These are phyloP conservation scores for Diaporthe humulicola DNA, from an alignment of 2,329 filamentous ascomycete genomes.

Conservation along the genomic window DNA sequence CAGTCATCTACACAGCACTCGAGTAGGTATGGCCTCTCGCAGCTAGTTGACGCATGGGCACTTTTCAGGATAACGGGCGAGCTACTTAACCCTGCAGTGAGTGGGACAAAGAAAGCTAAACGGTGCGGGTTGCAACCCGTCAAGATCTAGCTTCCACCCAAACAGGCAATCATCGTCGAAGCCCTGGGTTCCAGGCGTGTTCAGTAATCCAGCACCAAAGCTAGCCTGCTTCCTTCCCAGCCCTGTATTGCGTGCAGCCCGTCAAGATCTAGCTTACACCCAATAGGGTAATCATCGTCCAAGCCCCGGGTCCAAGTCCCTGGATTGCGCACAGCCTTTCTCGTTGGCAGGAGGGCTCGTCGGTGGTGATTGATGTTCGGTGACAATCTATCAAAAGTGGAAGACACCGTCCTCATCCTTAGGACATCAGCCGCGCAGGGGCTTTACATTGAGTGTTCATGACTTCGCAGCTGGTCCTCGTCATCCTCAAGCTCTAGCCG, in stretches of 20 bases:
- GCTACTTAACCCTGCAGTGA: slow-evolving; percentile 56
- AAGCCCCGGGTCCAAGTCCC: slow-evolving; percentile 61
- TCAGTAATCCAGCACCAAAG: too few relatives aligned
- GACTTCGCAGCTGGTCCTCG: slow-evolving; percentile 70
- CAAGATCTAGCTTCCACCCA: background rate
- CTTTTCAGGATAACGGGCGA: slow-evolving; percentile 63
- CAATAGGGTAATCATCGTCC: slow-evolving; percentile 38
- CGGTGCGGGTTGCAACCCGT: too few relatives aligned
- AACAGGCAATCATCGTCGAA: background rate
- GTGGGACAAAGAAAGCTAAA: slow-evolving; percentile 39
- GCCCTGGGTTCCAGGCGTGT: too few relatives aligned
- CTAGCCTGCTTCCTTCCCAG: too few relatives aligned
- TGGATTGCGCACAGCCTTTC: slow-evolving; percentile 58
- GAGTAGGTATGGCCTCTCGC: slow-evolving; percentile 60
- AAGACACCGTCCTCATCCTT: slow-evolving; percentile 60
- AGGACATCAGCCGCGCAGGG: slow-evolving; percentile 63
- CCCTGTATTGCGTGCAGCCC: too few relatives aligned
- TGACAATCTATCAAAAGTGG: slow-evolving; percentile 55
- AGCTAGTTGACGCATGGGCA: slow-evolving; percentile 63
- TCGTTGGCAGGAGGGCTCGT: slow-evolving; percentile 68
- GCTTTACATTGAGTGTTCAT: slow-evolving; percentile 73
- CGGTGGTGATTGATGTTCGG: slow-evolving; percentile 63
- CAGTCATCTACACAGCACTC: slow-evolving; percentile 54
- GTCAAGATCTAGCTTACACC: background rate
- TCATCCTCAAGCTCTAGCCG: slow-evolving; percentile 74